Base-by-base conservation (phyloP, 1,284 basidiomycete genomes). In the Sporisorium reilianum region DNA sequence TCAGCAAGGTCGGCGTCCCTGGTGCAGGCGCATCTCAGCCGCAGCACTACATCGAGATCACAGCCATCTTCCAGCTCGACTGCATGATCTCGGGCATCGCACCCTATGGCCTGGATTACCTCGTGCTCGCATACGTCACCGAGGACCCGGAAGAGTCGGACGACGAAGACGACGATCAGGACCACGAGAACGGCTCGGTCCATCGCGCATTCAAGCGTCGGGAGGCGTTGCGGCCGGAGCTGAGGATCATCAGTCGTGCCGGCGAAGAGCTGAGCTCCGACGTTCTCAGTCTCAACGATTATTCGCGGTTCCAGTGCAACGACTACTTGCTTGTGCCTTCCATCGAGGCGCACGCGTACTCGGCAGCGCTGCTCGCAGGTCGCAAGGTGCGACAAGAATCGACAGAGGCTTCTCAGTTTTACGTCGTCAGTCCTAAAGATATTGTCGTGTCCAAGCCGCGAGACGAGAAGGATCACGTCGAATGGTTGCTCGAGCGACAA, bases 61-160 rank as follows among this genome's bases (percentile, higher is more conserved):
- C 92, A 0, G 91, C 92, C 2, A 91, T 95, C 44, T 94, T 98
- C 84, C 91, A 96, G 81, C 88, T 98, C 41, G 97, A 99, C 85
- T 95, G 93, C 84, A 95, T 97, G 93, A 90, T 98, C 28, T 90
- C 94, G 1, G 95, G 95, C 22, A 90, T 99, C 54, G 90, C 92
- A 2, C 91, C 93, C 3, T 93, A 95, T 82, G 89, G 75, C 2
- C 60, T 75, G 11, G 72, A 79, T 34, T 93, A 95, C 84, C 89
- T 98, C 53, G 87, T 96, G 18, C 87, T 98, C 49, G 93, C 94
- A 0, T 97, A 87, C 83, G 56, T 85, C 72, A 66, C 86, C 73
- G 76, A 87, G 81, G 80, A 86, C 58, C 64, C 60, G 5, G 54
- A 86, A 64, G 77, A 77, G 8, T 54, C 55, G 7, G 66, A 67